Conservation (phyloP, 2,329 filamentous ascomycete genomes). For the Scytalidium lignicola region DNA sequence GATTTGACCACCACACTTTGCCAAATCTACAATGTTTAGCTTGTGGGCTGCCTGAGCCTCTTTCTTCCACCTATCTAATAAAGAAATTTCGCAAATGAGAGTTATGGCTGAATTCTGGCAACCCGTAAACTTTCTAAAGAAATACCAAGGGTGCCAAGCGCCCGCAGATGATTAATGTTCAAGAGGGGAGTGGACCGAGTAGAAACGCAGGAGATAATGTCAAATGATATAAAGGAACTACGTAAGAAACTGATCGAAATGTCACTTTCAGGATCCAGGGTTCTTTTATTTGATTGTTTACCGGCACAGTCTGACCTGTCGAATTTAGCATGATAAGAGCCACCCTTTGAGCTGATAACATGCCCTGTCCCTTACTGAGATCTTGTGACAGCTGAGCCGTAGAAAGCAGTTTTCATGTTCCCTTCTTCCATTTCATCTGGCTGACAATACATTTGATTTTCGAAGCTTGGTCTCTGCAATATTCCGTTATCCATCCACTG, state of each 20-base stretch:
- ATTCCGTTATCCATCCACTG: conserved; percentile 18
- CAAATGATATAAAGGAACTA: not conserved
- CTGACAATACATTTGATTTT: conserved; percentile 6
- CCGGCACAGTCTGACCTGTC: too few relatives aligned
- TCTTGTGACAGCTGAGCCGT: too few relatives aligned
- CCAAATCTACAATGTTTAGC: conserved; percentile 3
- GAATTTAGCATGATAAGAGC: too few relatives aligned
- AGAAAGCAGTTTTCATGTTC: too few relatives aligned
- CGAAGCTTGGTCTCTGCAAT: conserved; percentile 1
- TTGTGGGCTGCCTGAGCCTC: conserved; percentile 1
- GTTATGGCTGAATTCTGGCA: conserved; percentile 2
- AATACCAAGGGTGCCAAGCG: not conserved
- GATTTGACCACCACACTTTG: conserved; percentile 1
- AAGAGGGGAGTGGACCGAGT: conserved; percentile 1
- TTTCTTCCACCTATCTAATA: conserved; percentile 5
- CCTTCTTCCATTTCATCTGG: too few relatives aligned
- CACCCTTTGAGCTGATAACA: too few relatives aligned
- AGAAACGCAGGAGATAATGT: conserved; percentile 3
- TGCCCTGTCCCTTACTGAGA: too few relatives aligned
- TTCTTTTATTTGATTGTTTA: too few relatives aligned
- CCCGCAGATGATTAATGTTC: not conserved
- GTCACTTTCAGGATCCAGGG: not conserved
- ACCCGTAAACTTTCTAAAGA: not conserved
- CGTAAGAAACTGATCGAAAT: not conserved
- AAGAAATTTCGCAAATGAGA: conserved; percentile 1